Conservation (phyloP, 2,329 filamentous ascomycete genomes). For the Phaeosphaeria sp. region DNA sequence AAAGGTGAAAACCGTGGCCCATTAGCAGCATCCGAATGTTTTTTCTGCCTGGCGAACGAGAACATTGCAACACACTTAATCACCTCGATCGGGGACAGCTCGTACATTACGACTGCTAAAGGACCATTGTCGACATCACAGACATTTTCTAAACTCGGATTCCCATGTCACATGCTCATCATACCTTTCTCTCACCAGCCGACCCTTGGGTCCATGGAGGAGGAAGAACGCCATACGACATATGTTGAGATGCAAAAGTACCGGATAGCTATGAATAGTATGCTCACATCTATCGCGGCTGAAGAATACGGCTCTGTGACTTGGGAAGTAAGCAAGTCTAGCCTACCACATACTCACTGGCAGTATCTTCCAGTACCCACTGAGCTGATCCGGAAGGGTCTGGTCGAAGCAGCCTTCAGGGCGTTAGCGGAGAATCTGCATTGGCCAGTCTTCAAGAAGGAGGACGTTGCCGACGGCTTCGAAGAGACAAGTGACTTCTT, state of each 20-base stretch:
- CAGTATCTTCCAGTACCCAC: slow-evolving; percentile 82
- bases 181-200: slow-evolving; percentile 85
- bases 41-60: slow-evolving; percentile 92
- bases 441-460: slow-evolving; percentile 61
- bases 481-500: slow-evolving; percentile 69
- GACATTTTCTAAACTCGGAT: slow-evolving; percentile 75
- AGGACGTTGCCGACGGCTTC: slow-evolving; percentile 50
- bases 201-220: slow-evolving; percentile 72
- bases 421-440: slow-evolving; percentile 81
- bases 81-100: slow-evolving; percentile 83
- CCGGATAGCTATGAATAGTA: slow-evolving; percentile 75
- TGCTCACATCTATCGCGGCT: slow-evolving; percentile 64
- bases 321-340: slow-evolving; percentile 86
- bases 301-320: slow-evolving; percentile 79
- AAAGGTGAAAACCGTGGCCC: slow-evolving; percentile 44
- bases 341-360: slow-evolving; percentile 91
- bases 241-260: slow-evolving; percentile 85
- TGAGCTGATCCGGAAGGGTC: slow-evolving; percentile 70
- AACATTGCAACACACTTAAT: slow-evolving; percentile 86
- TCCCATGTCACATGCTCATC: slow-evolving; percentile 88
- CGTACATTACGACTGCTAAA: slow-evolving; percentile 90
- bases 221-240: slow-evolving; percentile 64
- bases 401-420: slow-evolving; percentile 87
- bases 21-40: slow-evolving; percentile 74
- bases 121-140: slow-evolving; percentile 77